Conservation (phyloP, 495 filamentous ascomycete species). For the Talaromyces proteolyticus region DNA sequence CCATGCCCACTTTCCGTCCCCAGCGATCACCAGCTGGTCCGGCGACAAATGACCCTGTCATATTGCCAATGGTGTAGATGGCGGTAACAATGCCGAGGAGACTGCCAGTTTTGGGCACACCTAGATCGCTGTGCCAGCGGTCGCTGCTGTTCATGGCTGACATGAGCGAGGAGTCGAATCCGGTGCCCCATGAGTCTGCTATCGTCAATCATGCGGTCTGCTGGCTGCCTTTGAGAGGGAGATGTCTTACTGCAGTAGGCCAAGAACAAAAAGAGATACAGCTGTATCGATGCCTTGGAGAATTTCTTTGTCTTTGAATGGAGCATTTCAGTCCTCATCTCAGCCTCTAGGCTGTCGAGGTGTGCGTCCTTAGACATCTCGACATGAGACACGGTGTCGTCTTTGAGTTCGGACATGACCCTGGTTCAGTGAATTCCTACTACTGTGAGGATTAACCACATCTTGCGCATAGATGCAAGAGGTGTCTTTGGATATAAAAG, state of each 20-base stretch:
- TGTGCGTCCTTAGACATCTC: neutral
- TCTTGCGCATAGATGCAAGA: neutral
- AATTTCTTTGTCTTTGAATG: neutral
- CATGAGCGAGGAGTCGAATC: slow-evolving; percentile 48
- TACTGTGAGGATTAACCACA: neutral
- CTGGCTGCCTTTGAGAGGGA: neutral
- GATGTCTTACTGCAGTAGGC: neutral
- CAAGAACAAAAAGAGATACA: neutral
- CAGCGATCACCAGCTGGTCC: slow-evolving; percentile 17
- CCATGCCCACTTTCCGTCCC: slow-evolving; percentile 59
- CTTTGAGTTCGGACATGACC: neutral
- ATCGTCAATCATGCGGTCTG: neutral
- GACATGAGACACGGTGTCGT: neutral
- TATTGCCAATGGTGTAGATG: slow-evolving; percentile 52
- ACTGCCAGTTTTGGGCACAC: slow-evolving; percentile 10
- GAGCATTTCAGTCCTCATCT: neutral
- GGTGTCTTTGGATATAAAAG: neutral
- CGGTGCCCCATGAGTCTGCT: slow-evolving; percentile 8
- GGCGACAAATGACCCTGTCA: slow-evolving; percentile 37
- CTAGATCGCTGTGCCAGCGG: slow-evolving; percentile 25
- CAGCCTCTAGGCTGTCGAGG: neutral
- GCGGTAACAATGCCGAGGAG: slow-evolving; percentile 36
- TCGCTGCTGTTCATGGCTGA: slow-evolving; percentile 31
- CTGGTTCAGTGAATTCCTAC: neutral
- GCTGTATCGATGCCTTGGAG: neutral